phyloP scores from a whole-genome alignment of 352 stramenopile genomes.

The Phytophthora foliorum region DNA sequence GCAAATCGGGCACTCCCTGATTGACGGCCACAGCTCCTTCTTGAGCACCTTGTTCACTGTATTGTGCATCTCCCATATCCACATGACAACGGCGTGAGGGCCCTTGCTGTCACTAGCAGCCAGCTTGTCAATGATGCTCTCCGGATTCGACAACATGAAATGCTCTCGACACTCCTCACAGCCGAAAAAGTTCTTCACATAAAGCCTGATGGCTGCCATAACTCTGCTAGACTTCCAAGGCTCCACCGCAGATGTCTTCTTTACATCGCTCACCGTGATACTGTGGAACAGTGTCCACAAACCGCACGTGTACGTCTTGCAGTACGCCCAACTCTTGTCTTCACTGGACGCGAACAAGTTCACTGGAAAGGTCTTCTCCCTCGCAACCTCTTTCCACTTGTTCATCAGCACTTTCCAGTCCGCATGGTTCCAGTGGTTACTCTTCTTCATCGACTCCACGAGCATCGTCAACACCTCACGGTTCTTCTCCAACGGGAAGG shows the following conservation, averaged over 20 bases:
- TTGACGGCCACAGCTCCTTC: constrained; percentile 73
- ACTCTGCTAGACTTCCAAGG: constrained; percentile 67
- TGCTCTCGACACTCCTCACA: constrained; percentile 82
- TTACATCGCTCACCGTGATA: constrained; percentile 58
- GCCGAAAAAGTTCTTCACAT: constrained; percentile 86
- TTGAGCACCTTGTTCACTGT: constrained; percentile 82
- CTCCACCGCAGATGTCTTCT: constrained; percentile 30
- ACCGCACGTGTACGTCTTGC: constrained; percentile 83
- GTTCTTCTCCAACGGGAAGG: constrained; percentile 80
- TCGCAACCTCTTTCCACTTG: constrained; percentile 64
- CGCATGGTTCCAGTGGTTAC: constrained; percentile 55
- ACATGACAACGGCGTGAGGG: constrained; percentile 59
- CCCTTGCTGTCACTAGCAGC: constrained; percentile 48
- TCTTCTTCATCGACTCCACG: constrained; percentile 44
- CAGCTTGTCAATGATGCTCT: constrained; percentile 57
- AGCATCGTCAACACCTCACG: constrained; percentile 58
- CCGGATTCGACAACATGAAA: constrained; percentile 76
- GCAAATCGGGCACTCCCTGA: constrained; percentile 62
- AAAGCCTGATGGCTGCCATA: constrained; percentile 70
- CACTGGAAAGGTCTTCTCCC: constrained; percentile 62
- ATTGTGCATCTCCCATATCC: constrained; percentile 90
- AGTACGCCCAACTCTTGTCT: constrained; percentile 59
- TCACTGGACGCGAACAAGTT: constrained; percentile 70
- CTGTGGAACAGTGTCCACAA: constrained; percentile 88
- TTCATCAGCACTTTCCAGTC: constrained; percentile 73